Evolutionary conservation across 2,329 filamentous ascomycete genomes (phyloP).

Genomic region (Rhytidhysteron rufulum): DNA sequence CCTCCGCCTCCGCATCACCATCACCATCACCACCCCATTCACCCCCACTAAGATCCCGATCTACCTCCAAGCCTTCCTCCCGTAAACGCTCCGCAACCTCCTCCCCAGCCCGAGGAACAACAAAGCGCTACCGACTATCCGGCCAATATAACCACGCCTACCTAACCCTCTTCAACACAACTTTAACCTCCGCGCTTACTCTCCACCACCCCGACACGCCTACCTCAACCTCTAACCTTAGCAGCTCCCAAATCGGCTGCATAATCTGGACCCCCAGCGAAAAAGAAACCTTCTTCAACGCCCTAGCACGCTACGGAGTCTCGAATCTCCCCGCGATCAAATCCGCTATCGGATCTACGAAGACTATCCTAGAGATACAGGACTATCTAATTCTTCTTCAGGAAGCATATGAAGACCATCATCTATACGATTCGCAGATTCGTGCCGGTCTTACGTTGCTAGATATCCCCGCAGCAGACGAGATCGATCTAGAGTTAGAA

Average conservation of each 20-base stretch:
- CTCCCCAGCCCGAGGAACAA: constrained; percentile 14
- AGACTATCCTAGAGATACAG: constrained; percentile 69
- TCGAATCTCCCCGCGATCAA: constrained; percentile 62
- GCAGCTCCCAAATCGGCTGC: constrained; percentile 61
- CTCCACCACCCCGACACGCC: neutral
- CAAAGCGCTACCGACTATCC: constrained; percentile 27
- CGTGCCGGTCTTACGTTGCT: constrained; percentile 40
- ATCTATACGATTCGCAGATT: constrained; percentile 30
- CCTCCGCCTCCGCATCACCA: too few species aligned
- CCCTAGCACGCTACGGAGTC: constrained; percentile 60
- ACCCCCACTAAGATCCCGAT: too few species aligned
- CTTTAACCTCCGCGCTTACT: neutral
- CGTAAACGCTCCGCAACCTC: neutral
- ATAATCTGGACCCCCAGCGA: constrained; percentile 68
- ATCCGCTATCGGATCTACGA: constrained; percentile 60
- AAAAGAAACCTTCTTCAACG: constrained; percentile 66
- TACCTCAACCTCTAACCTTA: constrained; percentile 3
- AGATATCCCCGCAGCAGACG: constrained; percentile 68
- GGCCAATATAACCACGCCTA: constrained; percentile 46
- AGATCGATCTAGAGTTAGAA: constrained; percentile 66
- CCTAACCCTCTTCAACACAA: constrained; percentile 29
- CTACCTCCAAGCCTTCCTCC: neutral
- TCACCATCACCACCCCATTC: too few species aligned
- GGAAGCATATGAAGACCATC: constrained; percentile 39
- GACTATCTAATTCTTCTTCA: constrained; percentile 65